Percentiles rank a stretch among this genome's conserved stretches.
phyloP scores from a whole-genome alignment of 805 yeast genomes.

The Candida ulmi region DNA sequence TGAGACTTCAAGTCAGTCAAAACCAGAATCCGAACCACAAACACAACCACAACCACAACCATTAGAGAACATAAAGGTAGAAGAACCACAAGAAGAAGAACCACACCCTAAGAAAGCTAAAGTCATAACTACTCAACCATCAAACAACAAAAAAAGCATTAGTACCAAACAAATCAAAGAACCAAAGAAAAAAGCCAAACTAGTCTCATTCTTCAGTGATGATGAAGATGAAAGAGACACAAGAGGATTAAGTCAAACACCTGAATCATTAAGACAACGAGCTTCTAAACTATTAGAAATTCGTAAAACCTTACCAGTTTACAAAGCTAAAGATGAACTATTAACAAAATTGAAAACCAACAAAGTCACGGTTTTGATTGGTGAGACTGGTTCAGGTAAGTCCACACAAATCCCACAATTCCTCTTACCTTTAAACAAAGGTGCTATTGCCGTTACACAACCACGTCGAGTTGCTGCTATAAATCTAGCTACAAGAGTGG shows the following conservation, averaged over 20 bases:
- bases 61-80: not conserved
- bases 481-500: conserved; percentile 85
- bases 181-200: conserved; percentile 16
- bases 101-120: not conserved
- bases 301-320: conserved; percentile 69
- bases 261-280: conserved; percentile 28
- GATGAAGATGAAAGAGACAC: conserved; percentile 28
- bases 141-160: conserved; percentile 4
- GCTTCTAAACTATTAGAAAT: conserved; percentile 41
- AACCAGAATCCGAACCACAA: too few species aligned
- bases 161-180: conserved; percentile 5
- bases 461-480: conserved; percentile 98
- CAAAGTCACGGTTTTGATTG: conserved; percentile 77
- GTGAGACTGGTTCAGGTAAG: conserved; percentile 98
- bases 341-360: conserved; percentile 46
- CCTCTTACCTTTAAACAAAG: conserved; percentile 45
- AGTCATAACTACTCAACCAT: conserved; percentile 10
- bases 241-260: conserved; percentile 9
- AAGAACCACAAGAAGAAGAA: not conserved
- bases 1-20: conserved; percentile 2
- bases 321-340: conserved; percentile 60
- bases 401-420: conserved; percentile 96
- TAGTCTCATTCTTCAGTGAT: conserved; percentile 32
- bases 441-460: conserved; percentile 84
- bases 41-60: conserved; percentile 3